Evolutionary conservation across 345 rosid species (phyloP).

Genomic region (Bruguiera sexangula): DNA sequence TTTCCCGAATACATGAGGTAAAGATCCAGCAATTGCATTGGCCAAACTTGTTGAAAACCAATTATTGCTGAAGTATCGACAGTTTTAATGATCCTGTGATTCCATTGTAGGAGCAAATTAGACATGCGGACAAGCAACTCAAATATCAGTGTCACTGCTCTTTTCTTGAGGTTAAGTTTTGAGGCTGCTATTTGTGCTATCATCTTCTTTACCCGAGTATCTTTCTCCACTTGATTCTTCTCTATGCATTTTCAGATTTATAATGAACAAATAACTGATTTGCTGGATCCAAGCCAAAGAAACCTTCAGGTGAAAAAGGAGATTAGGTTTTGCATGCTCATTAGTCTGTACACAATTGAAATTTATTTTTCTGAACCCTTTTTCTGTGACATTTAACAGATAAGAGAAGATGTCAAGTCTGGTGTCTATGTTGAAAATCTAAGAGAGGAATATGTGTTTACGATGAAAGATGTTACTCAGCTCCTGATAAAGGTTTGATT

Average conservation of each 20-base stretch:
- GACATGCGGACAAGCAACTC: constrained; percentile 78
- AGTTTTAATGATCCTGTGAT: constrained; percentile 11
- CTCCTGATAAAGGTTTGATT: constrained; percentile 72
- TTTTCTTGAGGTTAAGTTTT: constrained; percentile 72
- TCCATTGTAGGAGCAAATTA: constrained; percentile 72
- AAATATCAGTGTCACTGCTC: constrained; percentile 95
- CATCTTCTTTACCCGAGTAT: not conserved
- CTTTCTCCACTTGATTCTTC: constrained; percentile 13
- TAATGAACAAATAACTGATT: constrained; percentile 96
- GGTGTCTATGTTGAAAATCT: constrained; percentile 94
- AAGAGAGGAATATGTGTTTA: constrained; percentile 70
- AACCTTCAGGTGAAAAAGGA: constrained; percentile 67
- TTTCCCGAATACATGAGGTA: constrained; percentile 87
- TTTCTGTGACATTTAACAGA: constrained; percentile 41
- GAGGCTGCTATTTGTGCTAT: constrained; percentile 7
- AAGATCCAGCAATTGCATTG: constrained; percentile 18
- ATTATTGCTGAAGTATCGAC: constrained; percentile 5
- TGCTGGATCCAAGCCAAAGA: constrained; percentile 82
- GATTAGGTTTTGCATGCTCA: constrained; percentile 12
- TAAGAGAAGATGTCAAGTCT: constrained; percentile 92
- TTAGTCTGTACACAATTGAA: not conserved
- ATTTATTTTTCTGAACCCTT: constrained; percentile 15
- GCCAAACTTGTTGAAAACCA: constrained; percentile 5
- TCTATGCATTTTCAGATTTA: constrained; percentile 65
- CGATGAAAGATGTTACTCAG: constrained; percentile 74